These are phyloP conservation scores for Erysimum cheiri DNA, from an alignment of 441 rosid species.

Conservation along the genomic window DNA sequence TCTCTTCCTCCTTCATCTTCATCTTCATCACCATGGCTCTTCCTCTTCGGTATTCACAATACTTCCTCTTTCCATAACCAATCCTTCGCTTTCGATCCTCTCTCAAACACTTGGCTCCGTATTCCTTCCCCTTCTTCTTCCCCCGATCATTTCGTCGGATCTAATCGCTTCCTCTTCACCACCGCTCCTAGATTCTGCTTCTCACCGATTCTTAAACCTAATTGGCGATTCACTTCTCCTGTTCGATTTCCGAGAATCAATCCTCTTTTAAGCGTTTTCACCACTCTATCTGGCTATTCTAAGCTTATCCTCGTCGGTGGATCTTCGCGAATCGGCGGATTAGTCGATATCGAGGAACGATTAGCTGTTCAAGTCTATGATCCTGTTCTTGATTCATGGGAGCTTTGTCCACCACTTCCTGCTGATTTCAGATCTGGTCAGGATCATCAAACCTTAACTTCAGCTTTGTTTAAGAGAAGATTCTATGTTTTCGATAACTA, in stretches of 20 bases:
- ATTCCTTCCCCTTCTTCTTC: slow-evolving; percentile 54
- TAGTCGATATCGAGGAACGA: slow-evolving; percentile 81
- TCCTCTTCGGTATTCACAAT: slow-evolving; percentile 86
- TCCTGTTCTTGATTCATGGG: slow-evolving; percentile 64
- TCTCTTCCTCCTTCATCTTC: slow-evolving; percentile 50
- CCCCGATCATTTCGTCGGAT: slow-evolving; percentile 50
- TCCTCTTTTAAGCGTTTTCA: slow-evolving; percentile 69
- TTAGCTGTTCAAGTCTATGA: slow-evolving; percentile 74
- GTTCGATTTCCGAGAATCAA: slow-evolving; percentile 62
- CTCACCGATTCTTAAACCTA: slow-evolving; percentile 57
- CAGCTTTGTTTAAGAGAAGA: slow-evolving; percentile 56
- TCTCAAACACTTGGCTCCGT: slow-evolving; percentile 68
- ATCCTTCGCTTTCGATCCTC: slow-evolving; percentile 81
- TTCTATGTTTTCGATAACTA: slow-evolving; percentile 74
- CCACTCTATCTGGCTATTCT: slow-evolving; percentile 34
- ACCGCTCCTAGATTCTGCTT: slow-evolving; percentile 68
- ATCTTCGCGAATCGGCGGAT: slow-evolving; percentile 48
- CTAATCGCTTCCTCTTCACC: slow-evolving; percentile 69
- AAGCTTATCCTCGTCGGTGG: slow-evolving; percentile 77
- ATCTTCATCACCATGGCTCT: slow-evolving; percentile 68
- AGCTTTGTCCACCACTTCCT: slow-evolving; percentile 73
- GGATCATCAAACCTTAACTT: slow-evolving; percentile 63
- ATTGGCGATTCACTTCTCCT: slow-evolving; percentile 62
- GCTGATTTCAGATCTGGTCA: slow-evolving; percentile 59
- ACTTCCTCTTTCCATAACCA: slow-evolving; percentile 76